Conservation (phyloP, 306 rosid species). For the Pachyrhizus erosus region DNA sequence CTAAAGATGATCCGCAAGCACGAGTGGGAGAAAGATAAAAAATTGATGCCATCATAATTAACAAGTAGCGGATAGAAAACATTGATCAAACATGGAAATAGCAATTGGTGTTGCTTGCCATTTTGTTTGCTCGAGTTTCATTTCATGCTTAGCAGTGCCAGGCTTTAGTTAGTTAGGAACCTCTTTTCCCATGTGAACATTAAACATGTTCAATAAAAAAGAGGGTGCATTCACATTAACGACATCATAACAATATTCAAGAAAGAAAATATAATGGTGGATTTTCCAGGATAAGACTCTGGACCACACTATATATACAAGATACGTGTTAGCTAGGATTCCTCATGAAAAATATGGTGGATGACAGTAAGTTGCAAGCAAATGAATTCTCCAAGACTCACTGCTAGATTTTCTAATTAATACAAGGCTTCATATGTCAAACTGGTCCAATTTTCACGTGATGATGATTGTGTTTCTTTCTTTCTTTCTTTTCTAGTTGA, state of each 20-base stretch:
- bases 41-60: constrained; percentile 33
- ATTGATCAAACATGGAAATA: not conserved
- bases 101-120: constrained; percentile 3
- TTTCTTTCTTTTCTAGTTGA: no score
- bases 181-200: constrained; percentile 37
- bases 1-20: constrained; percentile 45
- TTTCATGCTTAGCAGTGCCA: constrained; percentile 18
- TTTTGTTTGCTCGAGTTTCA: not conserved
- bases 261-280: not conserved
- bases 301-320: not conserved
- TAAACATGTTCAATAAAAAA: not conserved
- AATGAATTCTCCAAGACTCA: constrained; percentile 27
- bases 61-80: not conserved
- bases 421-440: constrained; percentile 16
- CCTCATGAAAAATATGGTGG: constrained; percentile 4
- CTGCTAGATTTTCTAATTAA: not conserved
- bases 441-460: constrained; percentile 40
- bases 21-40: constrained; percentile 38
- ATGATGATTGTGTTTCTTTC: not conserved
- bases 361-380: constrained; percentile 19
- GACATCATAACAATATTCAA: not conserved
- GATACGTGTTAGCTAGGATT: not conserved
- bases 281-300: not conserved
- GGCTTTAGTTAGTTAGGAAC: constrained; percentile 1
- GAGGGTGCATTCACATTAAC: constrained; percentile 25